Conservation (phyloP, 2,329 filamentous ascomycete genomes). For the Colletotrichum sp. region DNA sequence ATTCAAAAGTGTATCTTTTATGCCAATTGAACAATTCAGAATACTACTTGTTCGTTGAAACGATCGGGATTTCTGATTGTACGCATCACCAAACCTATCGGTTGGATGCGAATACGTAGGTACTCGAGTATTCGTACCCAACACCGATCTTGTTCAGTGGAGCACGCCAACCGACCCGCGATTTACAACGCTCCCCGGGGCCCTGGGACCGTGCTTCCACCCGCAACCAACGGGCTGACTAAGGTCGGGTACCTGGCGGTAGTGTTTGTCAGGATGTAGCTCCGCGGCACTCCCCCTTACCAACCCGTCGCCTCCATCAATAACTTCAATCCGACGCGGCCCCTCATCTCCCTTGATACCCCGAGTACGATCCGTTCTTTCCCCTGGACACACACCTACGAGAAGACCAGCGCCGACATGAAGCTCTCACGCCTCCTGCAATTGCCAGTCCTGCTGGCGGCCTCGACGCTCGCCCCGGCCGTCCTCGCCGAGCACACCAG, state of each 20-base stretch:
- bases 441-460: constrained; percentile 53
- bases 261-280: constrained; percentile 11
- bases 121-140: background rate
- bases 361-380: background rate
- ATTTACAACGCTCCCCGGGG: background rate
- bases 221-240: background rate
- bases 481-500: constrained; percentile 83
- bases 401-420: constrained; percentile 42
- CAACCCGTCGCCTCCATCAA: background rate
- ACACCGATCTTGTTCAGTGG: background rate
- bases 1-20: background rate
- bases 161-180: background rate
- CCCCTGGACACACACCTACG: background rate
- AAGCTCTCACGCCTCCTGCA: constrained; percentile 50
- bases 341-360: background rate
- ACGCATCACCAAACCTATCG: background rate
- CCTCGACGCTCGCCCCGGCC: constrained; percentile 47
- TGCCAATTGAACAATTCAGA: background rate
- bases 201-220: background rate
- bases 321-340: background rate
- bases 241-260: background rate
- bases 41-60: background rate
- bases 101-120: background rate
- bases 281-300: constrained; percentile 14
- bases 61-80: background rate